phyloP scores from a whole-genome alignment of 2,329 filamentous ascomycete species.

The Fusarium sp. region DNA sequence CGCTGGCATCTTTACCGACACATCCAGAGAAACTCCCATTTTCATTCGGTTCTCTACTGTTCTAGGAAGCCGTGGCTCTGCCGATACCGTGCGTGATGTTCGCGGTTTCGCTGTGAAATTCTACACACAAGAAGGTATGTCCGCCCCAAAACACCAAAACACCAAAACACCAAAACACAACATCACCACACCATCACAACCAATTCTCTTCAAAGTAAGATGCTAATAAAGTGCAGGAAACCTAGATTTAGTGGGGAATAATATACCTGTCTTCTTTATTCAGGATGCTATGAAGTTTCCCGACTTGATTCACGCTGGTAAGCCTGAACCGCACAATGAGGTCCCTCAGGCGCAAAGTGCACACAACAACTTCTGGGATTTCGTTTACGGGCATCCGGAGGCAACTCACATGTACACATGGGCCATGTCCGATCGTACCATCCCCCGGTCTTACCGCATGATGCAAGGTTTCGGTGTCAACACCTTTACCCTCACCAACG shows the following conservation, averaged over 20 bases:
- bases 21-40: constrained; percentile 63
- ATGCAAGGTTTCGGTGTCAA: constrained; percentile 91
- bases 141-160: neutral
- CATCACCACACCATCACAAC: too few relatives aligned
- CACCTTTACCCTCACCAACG: constrained; percentile 78
- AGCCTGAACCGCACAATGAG: constrained; percentile 78
- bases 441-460: constrained; percentile 82
- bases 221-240: constrained; percentile 55
- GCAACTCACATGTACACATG: constrained; percentile 85
- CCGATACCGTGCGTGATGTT: constrained; percentile 86
- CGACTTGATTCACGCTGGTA: constrained; percentile 72
- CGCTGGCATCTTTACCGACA: constrained; percentile 70
- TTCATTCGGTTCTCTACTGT: constrained; percentile 80
- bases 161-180: neutral
- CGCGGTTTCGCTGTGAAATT: constrained; percentile 77
- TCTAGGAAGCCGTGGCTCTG: constrained; percentile 78
- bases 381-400: constrained; percentile 72
- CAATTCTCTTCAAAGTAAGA: neutral
- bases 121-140: constrained; percentile 77
- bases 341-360: constrained; percentile 78
- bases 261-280: constrained; percentile 82
- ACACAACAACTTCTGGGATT: constrained; percentile 85
- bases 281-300: constrained; percentile 82
- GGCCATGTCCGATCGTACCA: constrained; percentile 80
- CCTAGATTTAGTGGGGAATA: constrained; percentile 81